Conservation (phyloP, 2,329 filamentous ascomycete genomes). For the Talaromyces sp. region DNA sequence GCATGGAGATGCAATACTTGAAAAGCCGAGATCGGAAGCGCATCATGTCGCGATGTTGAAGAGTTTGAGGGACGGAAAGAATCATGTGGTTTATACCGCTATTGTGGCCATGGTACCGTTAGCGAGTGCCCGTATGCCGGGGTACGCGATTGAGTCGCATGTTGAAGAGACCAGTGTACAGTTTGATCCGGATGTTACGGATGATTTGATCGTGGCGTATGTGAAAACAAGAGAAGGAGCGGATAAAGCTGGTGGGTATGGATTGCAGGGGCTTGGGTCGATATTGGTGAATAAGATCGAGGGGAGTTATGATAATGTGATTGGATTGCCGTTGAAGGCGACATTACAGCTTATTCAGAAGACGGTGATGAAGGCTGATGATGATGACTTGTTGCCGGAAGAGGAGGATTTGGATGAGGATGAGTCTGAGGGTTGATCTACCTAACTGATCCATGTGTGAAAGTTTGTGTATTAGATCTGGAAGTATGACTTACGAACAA, state of each 20-base stretch:
- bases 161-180: conserved; percentile 90
- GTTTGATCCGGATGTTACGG: conserved; percentile 69
- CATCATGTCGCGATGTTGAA: conserved; percentile 83
- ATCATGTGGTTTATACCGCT: conserved; percentile 81
- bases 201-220: conserved; percentile 73
- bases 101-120: conserved; percentile 79
- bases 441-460: too few relatives aligned
- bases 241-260: conserved; percentile 95
- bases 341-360: conserved; percentile 80
- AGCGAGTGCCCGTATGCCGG: conserved; percentile 73
- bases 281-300: conserved; percentile 86
- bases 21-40: conserved; percentile 79
- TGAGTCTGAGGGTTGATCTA: conserved; percentile 20
- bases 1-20: conserved; percentile 66
- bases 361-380: conserved; percentile 70
- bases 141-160: conserved; percentile 73
- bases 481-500: background rate
- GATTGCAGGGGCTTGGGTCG: conserved; percentile 80
- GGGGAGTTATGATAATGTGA: conserved; percentile 87
- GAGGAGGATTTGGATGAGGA: conserved; percentile 39
- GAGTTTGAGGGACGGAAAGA: conserved; percentile 67
- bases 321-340: conserved; percentile 77
- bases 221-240: conserved; percentile 75
- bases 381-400: conserved; percentile 51
- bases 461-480: background rate